A percentile compares a stretch with the other conserved stretches of the same genome.
Evolutionary conservation across 108 stramenopile genomes (phyloP).

Genomic region (Parmales sp.): DNA sequence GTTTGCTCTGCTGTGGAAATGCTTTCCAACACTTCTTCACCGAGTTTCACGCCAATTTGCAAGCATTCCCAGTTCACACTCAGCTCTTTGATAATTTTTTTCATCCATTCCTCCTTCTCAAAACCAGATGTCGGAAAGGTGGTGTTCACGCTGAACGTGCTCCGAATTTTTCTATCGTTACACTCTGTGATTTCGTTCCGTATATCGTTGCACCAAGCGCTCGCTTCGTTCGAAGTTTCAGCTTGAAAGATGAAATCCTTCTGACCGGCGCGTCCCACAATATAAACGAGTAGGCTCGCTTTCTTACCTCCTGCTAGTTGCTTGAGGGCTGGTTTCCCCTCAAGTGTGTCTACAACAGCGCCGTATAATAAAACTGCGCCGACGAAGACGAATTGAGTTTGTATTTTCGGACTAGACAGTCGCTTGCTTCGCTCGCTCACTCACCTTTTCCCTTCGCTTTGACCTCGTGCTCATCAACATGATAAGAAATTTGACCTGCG

Average conservation of each 20-base stretch:
- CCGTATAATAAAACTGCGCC: too few species aligned
- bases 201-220: background rate
- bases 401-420: too few species aligned
- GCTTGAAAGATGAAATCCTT: conserved; percentile 3
- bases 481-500: background rate
- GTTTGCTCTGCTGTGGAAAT: too few species aligned
- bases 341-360: conserved; percentile 1
- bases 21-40: too few species aligned
- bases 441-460: background rate
- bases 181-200: background rate
- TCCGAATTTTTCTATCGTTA: background rate
- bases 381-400: too few species aligned
- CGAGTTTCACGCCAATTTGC: too few species aligned
- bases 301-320: background rate
- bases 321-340: background rate
- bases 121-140: background rate
- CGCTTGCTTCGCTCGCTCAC: background rate
- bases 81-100: too few species aligned
- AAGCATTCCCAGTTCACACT: too few species aligned
- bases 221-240: background rate
- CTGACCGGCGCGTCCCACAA: background rate
- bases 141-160: background rate
- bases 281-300: background rate
- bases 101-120: too few species aligned
- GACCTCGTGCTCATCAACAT: background rate